Base-by-base conservation (phyloP, 2,329 filamentous ascomycete genomes). In the Sordariomycetes sp. region DNA sequence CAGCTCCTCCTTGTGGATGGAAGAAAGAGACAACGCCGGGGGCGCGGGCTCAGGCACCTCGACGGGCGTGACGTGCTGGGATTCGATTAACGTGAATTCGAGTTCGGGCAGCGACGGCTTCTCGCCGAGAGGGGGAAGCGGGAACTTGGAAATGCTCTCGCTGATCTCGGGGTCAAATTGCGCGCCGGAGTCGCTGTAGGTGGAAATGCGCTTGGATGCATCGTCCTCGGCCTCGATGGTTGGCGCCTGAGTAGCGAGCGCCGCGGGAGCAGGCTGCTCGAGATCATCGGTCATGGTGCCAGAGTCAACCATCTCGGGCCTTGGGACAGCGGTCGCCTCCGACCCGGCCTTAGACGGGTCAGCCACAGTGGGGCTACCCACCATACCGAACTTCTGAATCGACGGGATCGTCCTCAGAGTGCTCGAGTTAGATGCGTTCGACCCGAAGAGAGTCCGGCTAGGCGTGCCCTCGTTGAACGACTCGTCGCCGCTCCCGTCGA, bases 401-500 rank as follows among this genome's bases (percentile, higher is more conserved):
- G 70, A 69, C 2, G 82, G 81, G 6, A 78, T 64, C 6, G 75
- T 67, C 1, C 76, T 74, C 22, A 73, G 68, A 15, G 70, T 72
- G 50, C 73, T 66, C 53, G 65, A 66, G 24, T 71, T 67, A 12
- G 78, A 81, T 28, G 69, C 74, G 6, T 77, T 80, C 20, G 72
- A 76, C 51, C 75, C 74, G 24, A 70, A 64, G 59, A 74, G 75
- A 51, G 74, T 73, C 58, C 75, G 74, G 61, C 76, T 79, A 28
- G 82, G 82, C 34, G 81, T 84, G 28, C 72, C 77, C 20, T 74
- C 75, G 28, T 32, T 32, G 59, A 71, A 75, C 57, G 87, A 85
- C 60, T 86, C 85, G 59, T 89, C 87, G 61, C 89, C 88, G 62
- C 87, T 86, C 61, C 83, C 82, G 60, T 82, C 86, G 51, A 96